Evolutionary conservation across 305 asterid genomes (phyloP).

Genomic region (Solanum aculeatissimum): DNA sequence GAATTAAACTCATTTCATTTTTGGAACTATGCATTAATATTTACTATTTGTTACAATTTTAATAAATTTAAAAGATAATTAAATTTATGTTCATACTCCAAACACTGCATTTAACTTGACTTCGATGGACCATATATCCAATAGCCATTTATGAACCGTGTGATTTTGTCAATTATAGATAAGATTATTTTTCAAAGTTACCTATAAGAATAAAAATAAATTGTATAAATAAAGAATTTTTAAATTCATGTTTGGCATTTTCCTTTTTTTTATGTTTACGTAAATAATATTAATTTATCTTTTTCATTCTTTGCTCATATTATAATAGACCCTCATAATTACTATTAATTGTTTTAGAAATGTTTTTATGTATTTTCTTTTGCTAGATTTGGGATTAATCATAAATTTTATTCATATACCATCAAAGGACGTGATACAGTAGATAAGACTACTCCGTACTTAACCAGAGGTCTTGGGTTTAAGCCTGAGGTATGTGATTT

Average conservation of each 20-base stretch:
- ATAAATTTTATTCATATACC: too few relatives aligned
- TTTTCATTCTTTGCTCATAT: neutral
- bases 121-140: neutral
- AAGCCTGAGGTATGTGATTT: too few relatives aligned
- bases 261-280: neutral
- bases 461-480: too few relatives aligned
- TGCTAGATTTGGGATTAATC: neutral
- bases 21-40: neutral
- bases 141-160: neutral
- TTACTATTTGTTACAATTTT: neutral
- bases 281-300: neutral
- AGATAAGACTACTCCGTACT: accelerated
- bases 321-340: neutral
- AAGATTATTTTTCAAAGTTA: neutral
- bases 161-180: neutral
- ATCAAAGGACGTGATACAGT: too few relatives aligned
- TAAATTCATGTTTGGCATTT: neutral
- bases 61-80: neutral
- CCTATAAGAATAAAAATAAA: neutral
- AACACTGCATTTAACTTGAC: neutral
- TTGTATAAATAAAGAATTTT: neutral
- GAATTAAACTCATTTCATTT: neutral
- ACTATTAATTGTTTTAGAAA: neutral
- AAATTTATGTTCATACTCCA: neutral
- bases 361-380: too few relatives aligned